These are phyloP conservation scores for Trichosporon sp. DNA, from an alignment of 1,284 basidiomycete species.

Conservation along the genomic window DNA sequence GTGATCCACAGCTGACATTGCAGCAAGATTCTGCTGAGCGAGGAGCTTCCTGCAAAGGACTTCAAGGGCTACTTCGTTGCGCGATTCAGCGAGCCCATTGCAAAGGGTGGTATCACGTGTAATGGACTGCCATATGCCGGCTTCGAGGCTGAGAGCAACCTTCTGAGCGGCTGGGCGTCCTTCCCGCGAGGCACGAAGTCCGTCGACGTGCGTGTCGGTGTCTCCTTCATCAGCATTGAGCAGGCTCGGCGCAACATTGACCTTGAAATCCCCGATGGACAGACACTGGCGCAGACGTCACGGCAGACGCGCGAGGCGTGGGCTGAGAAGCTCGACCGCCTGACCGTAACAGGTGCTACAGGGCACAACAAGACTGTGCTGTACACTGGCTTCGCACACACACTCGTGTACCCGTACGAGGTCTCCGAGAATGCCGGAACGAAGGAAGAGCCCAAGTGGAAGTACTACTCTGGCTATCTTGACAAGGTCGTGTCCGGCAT, in stretches of 20 bases:
- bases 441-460: conserved; percentile 33
- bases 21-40: conserved; percentile 40
- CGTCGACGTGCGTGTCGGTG: conserved; percentile 63
- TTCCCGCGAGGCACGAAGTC: conserved; percentile 50
- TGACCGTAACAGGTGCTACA: conserved; percentile 56
- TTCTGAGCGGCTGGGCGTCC: conserved; percentile 58
- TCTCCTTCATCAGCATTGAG: conserved; percentile 70
- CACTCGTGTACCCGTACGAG: conserved; percentile 67
- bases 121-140: conserved; percentile 47
- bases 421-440: conserved; percentile 56
- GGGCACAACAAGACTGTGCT: conserved; percentile 30
- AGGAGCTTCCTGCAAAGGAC: conserved; percentile 50
- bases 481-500: conserved; percentile 55
- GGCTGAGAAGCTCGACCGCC: conserved; percentile 64
- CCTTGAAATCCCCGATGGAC: conserved; percentile 47
- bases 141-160: conserved; percentile 26
- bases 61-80: conserved; percentile 71
- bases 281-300: conserved; percentile 60
- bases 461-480: conserved; percentile 60
- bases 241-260: conserved; percentile 65
- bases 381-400: conserved; percentile 32
- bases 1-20: conserved; percentile 13
- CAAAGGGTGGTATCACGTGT: conserved; percentile 53
- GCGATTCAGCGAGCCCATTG: conserved; percentile 58
- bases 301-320: conserved; percentile 57